These are phyloP conservation scores for Astragalus glycyphyllos DNA, from an alignment of 306 rosid species.

Conservation along the genomic window DNA sequence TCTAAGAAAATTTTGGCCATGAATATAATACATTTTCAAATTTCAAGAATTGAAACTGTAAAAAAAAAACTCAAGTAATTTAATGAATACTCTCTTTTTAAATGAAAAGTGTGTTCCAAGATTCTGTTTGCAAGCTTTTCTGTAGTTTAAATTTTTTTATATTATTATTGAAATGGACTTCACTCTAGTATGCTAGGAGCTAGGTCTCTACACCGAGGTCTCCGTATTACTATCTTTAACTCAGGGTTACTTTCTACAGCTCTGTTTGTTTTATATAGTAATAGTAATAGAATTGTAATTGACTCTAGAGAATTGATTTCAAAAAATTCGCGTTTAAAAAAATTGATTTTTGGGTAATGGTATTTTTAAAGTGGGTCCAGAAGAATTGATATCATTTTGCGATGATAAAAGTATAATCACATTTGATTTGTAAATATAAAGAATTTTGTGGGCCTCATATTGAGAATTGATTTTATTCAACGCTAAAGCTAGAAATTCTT, in stretches of 20 bases:
- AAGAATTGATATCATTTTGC: too few species aligned
- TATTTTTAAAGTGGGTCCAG: too few species aligned
- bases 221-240: not conserved
- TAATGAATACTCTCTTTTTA: not conserved
- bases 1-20: slow-evolving; percentile 7
- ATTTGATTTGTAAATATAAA: too few species aligned
- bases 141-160: not conserved
- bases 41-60: slow-evolving; percentile 1
- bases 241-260: not conserved
- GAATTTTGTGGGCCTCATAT: too few species aligned
- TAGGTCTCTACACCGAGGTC: not conserved
- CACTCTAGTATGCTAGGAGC: not conserved
- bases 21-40: not conserved
- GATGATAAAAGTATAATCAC: too few species aligned
- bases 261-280: too few species aligned
- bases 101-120: not conserved
- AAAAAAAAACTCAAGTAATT: not conserved
- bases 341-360: too few species aligned
- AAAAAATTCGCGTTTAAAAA: too few species aligned
- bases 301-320: too few species aligned
- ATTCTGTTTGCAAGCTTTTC: not conserved
- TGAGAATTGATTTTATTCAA: too few species aligned
- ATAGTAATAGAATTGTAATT: too few species aligned
- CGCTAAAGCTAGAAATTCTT: too few species aligned
- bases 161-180: not conserved